Percentiles rank a stretch among this genome's conserved stretches.
These are phyloP conservation scores for Plicaturopsis crispa DNA, from an alignment of 768 basidiomycete genomes.

Conservation along the genomic window DNA sequence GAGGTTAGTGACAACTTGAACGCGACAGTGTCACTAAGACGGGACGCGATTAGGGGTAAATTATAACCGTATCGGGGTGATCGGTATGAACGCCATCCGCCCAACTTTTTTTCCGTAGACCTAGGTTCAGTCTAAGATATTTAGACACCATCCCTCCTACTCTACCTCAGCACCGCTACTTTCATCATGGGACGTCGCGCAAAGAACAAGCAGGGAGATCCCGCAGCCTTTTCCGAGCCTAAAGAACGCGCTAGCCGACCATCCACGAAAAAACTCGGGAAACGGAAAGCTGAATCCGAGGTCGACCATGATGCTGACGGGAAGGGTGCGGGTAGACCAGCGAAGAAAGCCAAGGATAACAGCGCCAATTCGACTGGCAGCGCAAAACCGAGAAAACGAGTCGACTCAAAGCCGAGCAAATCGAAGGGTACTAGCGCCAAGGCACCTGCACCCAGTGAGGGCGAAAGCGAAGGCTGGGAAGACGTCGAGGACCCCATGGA, in stretches of 20 bases:
- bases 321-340: conserved; percentile 25
- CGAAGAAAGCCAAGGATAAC: conserved; percentile 25
- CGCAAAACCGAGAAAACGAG: conserved; percentile 13
- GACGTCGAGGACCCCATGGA: conserved; percentile 44
- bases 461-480: conserved; percentile 52
- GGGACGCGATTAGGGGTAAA: no score
- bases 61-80: no score
- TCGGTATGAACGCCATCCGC: no score
- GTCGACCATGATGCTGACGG: conserved; percentile 27
- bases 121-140: no score
- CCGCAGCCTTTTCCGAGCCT: conserved; percentile 43
- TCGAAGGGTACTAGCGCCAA: conserved; percentile 7
- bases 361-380: conserved; percentile 13
- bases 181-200: conserved; percentile 86
- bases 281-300: conserved; percentile 64
- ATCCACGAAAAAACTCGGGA: conserved; percentile 55
- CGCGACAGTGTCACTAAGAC: no score
- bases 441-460: conserved; percentile 6
- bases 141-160: no score
- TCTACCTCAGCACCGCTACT: no score
- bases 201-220: conserved; percentile 77
- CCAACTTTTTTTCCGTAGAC: no score
- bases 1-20: no score
- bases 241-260: conserved; percentile 20
- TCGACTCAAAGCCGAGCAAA: conserved; percentile 9